Conservation (phyloP, 768 basidiomycete species). For the Panaeolus cyanescens region DNA sequence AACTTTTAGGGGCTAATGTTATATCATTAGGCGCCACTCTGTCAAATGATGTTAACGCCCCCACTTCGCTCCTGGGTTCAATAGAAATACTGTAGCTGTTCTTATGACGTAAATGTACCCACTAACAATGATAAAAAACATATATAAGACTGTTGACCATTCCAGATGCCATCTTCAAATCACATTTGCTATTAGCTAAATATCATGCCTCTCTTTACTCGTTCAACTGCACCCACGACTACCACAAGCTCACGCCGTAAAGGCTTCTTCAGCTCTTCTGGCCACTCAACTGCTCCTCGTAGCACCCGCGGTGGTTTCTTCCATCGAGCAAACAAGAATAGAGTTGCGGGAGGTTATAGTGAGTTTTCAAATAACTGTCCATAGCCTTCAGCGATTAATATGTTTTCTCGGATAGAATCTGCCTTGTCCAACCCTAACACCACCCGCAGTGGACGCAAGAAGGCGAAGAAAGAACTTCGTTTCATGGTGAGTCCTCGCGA, state of each 20-base stretch:
- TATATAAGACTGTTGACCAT: too few species aligned
- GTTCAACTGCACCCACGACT: not conserved
- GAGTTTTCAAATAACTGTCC: slow-evolving; percentile 15
- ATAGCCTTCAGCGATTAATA: not conserved
- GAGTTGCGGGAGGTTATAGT: slow-evolving; percentile 53
- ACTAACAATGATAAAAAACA: too few species aligned
- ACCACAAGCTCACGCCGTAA: not conserved
- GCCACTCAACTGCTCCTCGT: not conserved
- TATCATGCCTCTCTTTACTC: not conserved
- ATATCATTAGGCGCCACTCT: too few species aligned
- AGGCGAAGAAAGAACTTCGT: slow-evolving; percentile 46
- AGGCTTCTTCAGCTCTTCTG: not conserved
- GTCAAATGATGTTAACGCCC: too few species aligned
- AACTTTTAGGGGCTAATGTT: too few species aligned
- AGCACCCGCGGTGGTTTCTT: slow-evolving; percentile 20
- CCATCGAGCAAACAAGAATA: slow-evolving; percentile 41
- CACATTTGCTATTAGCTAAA: not conserved
- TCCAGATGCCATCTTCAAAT: too few species aligned
- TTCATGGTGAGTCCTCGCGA: slow-evolving; percentile 38
- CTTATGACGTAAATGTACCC: too few species aligned
- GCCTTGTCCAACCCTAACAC: slow-evolving; percentile 55
- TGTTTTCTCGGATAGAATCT: slow-evolving; percentile 33
- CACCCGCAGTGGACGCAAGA: slow-evolving; percentile 41
- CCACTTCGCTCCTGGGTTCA: too few species aligned
- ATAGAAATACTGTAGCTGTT: too few species aligned